phyloP scores from a whole-genome alignment of 768 basidiomycete genomes.

The Pseudohyphozyma bogoriensis region DNA sequence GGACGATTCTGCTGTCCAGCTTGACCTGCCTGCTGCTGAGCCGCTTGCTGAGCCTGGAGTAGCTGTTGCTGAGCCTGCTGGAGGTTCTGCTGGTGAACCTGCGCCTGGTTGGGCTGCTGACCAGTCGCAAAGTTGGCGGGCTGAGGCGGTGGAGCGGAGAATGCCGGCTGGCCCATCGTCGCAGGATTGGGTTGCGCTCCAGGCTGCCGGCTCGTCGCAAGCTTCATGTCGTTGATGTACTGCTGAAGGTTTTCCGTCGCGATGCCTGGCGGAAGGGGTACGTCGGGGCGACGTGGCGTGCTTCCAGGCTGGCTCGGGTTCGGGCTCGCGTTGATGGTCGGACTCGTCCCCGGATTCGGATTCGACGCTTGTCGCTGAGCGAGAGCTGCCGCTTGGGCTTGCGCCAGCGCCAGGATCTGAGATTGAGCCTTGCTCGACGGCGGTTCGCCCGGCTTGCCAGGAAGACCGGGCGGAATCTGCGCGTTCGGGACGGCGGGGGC shows the following conservation, averaged over 20 bases:
- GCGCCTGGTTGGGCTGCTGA: not conserved
- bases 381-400: not conserved
- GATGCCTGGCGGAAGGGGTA: not conserved
- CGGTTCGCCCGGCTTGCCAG: no score
- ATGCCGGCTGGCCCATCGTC: not conserved
- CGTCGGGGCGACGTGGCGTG: not conserved
- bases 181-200: not conserved
- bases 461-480: no score
- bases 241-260: constrained; percentile 1
- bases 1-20: no score
- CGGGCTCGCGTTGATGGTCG: no score
- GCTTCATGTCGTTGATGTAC: constrained; percentile 20
- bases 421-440: no score
- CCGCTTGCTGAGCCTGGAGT: not conserved
- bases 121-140: not conserved
- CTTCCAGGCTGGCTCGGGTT: no score
- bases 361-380: not conserved
- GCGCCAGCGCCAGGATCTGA: no score
- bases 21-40: not conserved
- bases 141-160: not conserved
- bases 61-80: not conserved
- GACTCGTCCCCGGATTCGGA: no score
- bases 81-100: not conserved
- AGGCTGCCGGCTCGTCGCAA: no score
- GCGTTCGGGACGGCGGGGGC: not conserved